Percentiles rank a stretch among this genome's conserved stretches.
phyloP scores from a whole-genome alignment of 345 rosid species.

The Eucalyptus brandiana region DNA sequence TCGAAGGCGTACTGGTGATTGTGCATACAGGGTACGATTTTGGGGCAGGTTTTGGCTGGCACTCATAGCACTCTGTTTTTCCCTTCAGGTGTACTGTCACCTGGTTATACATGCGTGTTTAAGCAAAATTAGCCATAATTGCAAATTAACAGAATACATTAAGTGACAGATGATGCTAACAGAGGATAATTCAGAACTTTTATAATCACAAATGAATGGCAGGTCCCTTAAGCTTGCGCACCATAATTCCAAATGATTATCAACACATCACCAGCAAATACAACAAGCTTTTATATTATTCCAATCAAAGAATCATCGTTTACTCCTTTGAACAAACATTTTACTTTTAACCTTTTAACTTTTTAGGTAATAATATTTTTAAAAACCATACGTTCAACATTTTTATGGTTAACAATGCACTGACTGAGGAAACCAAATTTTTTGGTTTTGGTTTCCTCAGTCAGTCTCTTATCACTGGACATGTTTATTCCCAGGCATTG shows the following conservation, averaged over 20 bases:
- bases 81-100: slow-evolving; percentile 92
- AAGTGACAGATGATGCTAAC: not conserved
- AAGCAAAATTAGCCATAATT: not conserved
- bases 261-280: not conserved
- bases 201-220: not conserved
- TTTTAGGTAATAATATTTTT: not conserved
- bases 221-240: not conserved
- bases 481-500: not conserved
- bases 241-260: not conserved
- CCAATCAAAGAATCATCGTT: not conserved
- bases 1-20: slow-evolving; percentile 96
- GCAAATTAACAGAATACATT: not conserved
- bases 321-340: not conserved
- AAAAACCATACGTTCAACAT: not conserved
- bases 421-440: not conserved
- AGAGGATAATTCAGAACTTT: not conserved
- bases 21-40: slow-evolving; percentile 99
- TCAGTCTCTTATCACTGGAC: not conserved
- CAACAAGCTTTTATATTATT: not conserved
- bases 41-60: slow-evolving; percentile 93
- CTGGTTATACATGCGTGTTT: slow-evolving; percentile 9
- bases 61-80: slow-evolving; percentile 93
- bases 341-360: not conserved
- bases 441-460: not conserved
- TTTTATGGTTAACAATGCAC: not conserved